Percentiles rank a stretch among this genome's conserved stretches.
These are phyloP conservation scores for Aspergillus jensenii DNA, from an alignment of 2,329 filamentous ascomycete genomes.

Conservation along the genomic window DNA sequence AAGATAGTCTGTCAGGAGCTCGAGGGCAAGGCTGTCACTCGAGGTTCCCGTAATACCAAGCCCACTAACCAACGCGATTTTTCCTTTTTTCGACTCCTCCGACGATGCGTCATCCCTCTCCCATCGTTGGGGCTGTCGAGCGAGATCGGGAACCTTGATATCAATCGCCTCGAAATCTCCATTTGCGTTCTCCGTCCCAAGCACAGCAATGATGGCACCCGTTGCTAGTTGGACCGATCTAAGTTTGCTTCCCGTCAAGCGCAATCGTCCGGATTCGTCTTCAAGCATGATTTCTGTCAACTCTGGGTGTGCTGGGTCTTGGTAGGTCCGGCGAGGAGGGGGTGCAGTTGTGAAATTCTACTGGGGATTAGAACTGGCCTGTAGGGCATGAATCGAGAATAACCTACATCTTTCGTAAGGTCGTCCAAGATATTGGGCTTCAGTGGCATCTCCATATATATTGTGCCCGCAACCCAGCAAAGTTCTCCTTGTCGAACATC, in stretches of 20 bases:
- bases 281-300: slow-evolving; percentile 77
- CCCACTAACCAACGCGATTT: slow-evolving; percentile 87
- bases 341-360: slow-evolving; percentile 89
- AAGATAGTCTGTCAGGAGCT: slow-evolving; percentile 81
- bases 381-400: background rate
- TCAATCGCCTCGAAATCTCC: slow-evolving; percentile 93
- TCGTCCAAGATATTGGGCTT: slow-evolving; percentile 97
- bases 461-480: slow-evolving; percentile 91
- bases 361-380: slow-evolving; percentile 11
- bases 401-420: slow-evolving; percentile 80
- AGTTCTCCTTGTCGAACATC: slow-evolving; percentile 94
- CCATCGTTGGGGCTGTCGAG: slow-evolving; percentile 81
- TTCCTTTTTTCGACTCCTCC: slow-evolving; percentile 47
- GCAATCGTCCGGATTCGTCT: slow-evolving; percentile 88
- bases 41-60: slow-evolving; percentile 77
- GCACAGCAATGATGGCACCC: slow-evolving; percentile 87
- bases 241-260: slow-evolving; percentile 71
- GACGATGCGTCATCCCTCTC: slow-evolving; percentile 52
- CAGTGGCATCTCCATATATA: slow-evolving; percentile 95
- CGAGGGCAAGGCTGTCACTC: slow-evolving; percentile 71
- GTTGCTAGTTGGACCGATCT: slow-evolving; percentile 75
- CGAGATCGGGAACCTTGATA: slow-evolving; percentile 81
- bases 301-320: slow-evolving; percentile 48
- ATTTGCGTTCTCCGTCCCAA: slow-evolving; percentile 89
- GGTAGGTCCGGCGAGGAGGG: slow-evolving; percentile 73